Conservation (phyloP, 768 basidiomycete genomes). For the Sistotremastrum suecicum region DNA sequence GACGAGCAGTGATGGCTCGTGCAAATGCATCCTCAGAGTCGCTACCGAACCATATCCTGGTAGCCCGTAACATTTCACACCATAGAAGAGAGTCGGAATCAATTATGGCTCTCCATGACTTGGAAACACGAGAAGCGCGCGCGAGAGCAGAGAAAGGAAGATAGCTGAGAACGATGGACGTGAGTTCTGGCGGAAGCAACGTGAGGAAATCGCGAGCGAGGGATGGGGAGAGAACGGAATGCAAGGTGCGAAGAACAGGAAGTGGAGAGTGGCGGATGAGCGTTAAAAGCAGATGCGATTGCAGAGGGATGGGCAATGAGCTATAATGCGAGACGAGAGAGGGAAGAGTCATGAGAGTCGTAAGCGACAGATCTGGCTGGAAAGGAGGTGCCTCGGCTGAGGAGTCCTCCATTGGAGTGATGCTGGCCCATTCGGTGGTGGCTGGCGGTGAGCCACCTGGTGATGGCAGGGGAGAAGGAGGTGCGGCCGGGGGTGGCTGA, state of each 20-base stretch:
- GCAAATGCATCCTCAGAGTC: slow-evolving; percentile 75
- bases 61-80: slow-evolving; percentile 71
- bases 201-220: slow-evolving; percentile 91
- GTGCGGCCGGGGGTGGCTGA: slow-evolving; percentile 57
- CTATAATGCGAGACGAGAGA: slow-evolving; percentile 72
- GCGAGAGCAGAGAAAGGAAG: slow-evolving; percentile 74
- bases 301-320: slow-evolving; percentile 62
- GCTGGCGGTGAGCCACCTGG: slow-evolving; percentile 75
- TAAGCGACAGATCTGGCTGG: slow-evolving; percentile 69
- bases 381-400: slow-evolving; percentile 54
- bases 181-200: slow-evolving; percentile 82
- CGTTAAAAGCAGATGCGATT: slow-evolving; percentile 88
- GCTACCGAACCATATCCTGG: slow-evolving; percentile 82
- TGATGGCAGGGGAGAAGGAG: slow-evolving; percentile 74
- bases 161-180: slow-evolving; percentile 75
- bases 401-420: slow-evolving; percentile 64
- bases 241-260: slow-evolving; percentile 78
- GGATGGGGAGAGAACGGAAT: slow-evolving; percentile 79
- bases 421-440: slow-evolving; percentile 65
- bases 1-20: slow-evolving; percentile 48
- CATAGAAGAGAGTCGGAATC: slow-evolving; percentile 85
- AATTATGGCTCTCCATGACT: slow-evolving; percentile 81
- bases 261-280: slow-evolving; percentile 85
- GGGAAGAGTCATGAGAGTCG: slow-evolving; percentile 78
- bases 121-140: slow-evolving; percentile 78